Evolutionary conservation across 345 rosid species (phyloP).

Genomic region (Sapria himalayana): DNA sequence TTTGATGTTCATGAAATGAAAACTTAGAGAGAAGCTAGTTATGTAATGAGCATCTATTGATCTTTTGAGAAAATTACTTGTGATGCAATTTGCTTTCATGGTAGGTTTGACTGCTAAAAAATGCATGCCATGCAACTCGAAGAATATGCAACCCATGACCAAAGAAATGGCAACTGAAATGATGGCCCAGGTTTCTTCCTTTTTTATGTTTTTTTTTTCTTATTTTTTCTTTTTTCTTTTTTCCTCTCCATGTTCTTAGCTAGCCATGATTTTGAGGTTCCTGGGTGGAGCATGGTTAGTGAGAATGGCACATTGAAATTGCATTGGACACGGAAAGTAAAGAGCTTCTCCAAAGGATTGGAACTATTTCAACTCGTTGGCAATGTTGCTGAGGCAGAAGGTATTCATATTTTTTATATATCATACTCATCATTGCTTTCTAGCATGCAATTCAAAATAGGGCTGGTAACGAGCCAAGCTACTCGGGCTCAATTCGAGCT

Average conservation of each 20-base stretch:
- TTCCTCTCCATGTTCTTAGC: conserved; percentile 1
- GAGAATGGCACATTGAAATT: conserved; percentile 57
- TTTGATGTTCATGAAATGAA: too few species aligned
- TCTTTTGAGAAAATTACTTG: not conserved
- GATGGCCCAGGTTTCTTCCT: conserved; percentile 45
- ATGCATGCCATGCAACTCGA: conserved; percentile 75
- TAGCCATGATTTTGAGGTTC: conserved; percentile 22
- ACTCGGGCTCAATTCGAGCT: too few species aligned
- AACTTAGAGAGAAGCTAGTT: too few species aligned
- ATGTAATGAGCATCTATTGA: not conserved
- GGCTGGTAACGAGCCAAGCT: too few species aligned
- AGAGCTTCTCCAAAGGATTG: conserved; percentile 70
- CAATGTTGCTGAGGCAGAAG: conserved; percentile 76
- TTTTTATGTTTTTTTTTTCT: not conserved
- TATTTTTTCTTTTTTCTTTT: not conserved
- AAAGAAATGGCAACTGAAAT: conserved; percentile 42
- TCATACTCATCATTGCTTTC: not conserved
- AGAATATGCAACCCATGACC: conserved; percentile 65
- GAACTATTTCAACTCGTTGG: conserved; percentile 59
- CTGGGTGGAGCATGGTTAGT: conserved; percentile 59
- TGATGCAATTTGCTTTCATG: conserved; percentile 7
- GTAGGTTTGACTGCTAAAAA: conserved; percentile 56
- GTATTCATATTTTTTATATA: conserved; percentile 11
- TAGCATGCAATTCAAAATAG: not conserved
- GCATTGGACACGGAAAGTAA: conserved; percentile 40